These are phyloP conservation scores for Triglochin maritima DNA, from an alignment of 106 monocot genomes.

Conservation along the genomic window DNA sequence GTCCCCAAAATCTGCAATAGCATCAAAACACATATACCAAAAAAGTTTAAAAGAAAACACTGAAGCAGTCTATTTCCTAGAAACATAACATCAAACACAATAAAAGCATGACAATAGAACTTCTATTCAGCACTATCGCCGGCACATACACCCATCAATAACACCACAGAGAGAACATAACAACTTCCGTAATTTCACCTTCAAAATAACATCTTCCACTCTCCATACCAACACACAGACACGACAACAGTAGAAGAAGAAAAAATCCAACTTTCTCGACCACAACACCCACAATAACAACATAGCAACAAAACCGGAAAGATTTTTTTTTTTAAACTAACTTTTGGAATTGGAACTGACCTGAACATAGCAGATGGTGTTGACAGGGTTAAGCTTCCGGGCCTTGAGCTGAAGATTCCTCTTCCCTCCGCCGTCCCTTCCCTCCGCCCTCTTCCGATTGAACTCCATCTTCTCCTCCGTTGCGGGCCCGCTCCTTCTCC, in stretches of 20 bases:
- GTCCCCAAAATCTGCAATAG: slow-evolving; percentile 71
- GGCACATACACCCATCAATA: too few species aligned
- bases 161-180: too few species aligned
- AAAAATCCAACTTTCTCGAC: neutral
- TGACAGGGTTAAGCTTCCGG: slow-evolving; percentile 69
- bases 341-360: slow-evolving; percentile 14
- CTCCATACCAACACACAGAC: neutral
- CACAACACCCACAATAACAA: neutral
- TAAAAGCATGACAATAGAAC: too few species aligned
- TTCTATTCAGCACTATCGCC: too few species aligned
- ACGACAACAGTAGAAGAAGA: too few species aligned
- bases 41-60: neutral
- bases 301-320: neutral
- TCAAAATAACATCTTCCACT: neutral
- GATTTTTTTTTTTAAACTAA: too few species aligned
- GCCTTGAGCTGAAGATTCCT: slow-evolving; percentile 55
- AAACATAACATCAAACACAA: too few species aligned
- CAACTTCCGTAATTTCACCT: too few species aligned
- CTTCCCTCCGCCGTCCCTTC: slow-evolving; percentile 41
- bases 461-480: slow-evolving; percentile 32
- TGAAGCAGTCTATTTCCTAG: neutral
- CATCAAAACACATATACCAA: neutral
- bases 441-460: slow-evolving; percentile 77
- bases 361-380: slow-evolving; percentile 81
- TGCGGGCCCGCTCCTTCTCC: slow-evolving; percentile 14